Evolutionary conservation across 2,329 filamentous ascomycete genomes (phyloP).

Genomic region (Fusarium tanahbumbuense): DNA sequence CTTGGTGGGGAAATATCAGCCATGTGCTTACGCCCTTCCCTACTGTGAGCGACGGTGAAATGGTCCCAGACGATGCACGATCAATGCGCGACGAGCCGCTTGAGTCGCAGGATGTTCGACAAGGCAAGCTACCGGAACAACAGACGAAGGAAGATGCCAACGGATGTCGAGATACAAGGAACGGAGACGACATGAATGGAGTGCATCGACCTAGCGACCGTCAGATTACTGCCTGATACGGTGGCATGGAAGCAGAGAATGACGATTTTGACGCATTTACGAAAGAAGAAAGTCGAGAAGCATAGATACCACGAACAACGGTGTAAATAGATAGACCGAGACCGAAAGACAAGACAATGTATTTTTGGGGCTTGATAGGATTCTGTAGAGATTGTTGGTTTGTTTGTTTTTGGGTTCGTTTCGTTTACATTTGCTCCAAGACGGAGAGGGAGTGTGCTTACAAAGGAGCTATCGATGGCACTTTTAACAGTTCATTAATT

Average conservation of each 20-base stretch:
- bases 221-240: constrained; percentile 24
- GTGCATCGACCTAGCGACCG: constrained; percentile 9
- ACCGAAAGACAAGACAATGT: background rate
- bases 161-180: constrained; percentile 17
- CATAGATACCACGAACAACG: constrained; percentile 36
- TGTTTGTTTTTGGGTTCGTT: background rate
- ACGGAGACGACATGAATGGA: constrained; percentile 16
- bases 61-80: constrained; percentile 62
- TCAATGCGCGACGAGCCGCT: constrained; percentile 51
- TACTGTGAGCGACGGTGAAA: constrained; percentile 66
- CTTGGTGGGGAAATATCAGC: constrained; percentile 79
- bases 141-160: constrained; percentile 23
- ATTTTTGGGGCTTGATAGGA: constrained; percentile 1
- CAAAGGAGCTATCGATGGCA: constrained; percentile 3
- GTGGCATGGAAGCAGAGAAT: background rate
- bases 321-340: constrained; percentile 25
- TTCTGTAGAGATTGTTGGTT: background rate
- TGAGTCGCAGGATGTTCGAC: constrained; percentile 38
- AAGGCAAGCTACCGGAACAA: constrained; percentile 25
- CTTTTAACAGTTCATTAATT: background rate
- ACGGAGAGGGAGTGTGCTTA: constrained; percentile 4
- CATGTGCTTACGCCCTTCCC: constrained; percentile 77
- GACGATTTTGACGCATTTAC: constrained; percentile 1
- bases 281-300: constrained; percentile 13
- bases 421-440: background rate